phyloP scores from a whole-genome alignment of 2,329 filamentous ascomycete species.

The Aphanoascus verrucosus region DNA sequence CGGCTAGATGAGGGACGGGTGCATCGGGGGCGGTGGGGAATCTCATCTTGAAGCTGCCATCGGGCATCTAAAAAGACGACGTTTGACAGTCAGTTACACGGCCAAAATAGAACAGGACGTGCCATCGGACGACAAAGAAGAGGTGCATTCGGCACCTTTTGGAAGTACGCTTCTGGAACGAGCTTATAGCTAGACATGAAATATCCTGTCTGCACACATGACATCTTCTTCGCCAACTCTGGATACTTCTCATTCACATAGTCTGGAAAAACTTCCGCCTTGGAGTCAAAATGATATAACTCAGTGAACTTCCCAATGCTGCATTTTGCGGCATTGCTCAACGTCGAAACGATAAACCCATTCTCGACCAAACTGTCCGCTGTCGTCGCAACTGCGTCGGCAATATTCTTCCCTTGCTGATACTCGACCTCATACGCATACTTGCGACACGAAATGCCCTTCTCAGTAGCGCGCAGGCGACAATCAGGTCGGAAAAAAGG shows the following conservation, averaged over 20 bases:
- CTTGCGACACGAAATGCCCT: constrained; percentile 34
- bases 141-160: constrained; percentile 29
- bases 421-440: constrained; percentile 31
- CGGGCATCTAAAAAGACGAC: constrained; percentile 22
- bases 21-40: constrained; percentile 37
- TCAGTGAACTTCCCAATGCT: constrained; percentile 40
- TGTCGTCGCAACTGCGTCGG: constrained; percentile 32
- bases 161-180: constrained; percentile 38
- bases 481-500: constrained; percentile 35
- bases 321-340: constrained; percentile 41
- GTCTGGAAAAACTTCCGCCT: constrained; percentile 42
- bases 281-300: constrained; percentile 41
- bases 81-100: neutral
- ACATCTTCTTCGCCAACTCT: constrained; percentile 39
- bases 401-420: constrained; percentile 29
- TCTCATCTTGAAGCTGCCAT: constrained; percentile 40
- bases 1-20: constrained; percentile 37
- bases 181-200: constrained; percentile 42
- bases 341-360: constrained; percentile 43
- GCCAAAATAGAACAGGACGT: neutral
- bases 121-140: too few species aligned
- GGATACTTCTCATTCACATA: constrained; percentile 36
- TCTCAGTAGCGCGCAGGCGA: constrained; percentile 30
- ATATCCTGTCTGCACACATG: constrained; percentile 42
- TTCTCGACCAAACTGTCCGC: constrained; percentile 36